Evolutionary conservation across 2,329 filamentous ascomycete species (phyloP), one percentile per base, ranked within the genome.

Genomic region (Davidsoniella neocaledoniae): DNA sequence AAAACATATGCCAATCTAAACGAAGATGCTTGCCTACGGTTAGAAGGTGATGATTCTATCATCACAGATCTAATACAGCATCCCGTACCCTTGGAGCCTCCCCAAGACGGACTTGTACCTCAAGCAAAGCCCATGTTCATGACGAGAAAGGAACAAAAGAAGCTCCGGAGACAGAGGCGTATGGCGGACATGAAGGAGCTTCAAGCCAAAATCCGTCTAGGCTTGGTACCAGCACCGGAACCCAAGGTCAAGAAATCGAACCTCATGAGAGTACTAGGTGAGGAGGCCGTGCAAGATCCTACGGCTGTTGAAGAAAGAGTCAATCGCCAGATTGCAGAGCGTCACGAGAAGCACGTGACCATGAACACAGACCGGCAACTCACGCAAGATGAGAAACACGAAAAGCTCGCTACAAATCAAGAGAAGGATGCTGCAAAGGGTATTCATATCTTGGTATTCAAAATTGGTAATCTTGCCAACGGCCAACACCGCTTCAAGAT

Each of bases 241-340:
- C 90, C 91, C 9, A 98, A 96, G 66, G 86, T 98, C 57, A 96
- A 95, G 68, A 93, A 93, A 65, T 85, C 83, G 52, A 98, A 98
- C 63, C 76, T 98, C 61, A 98, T 98, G 91, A 82, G 88, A 52
- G 91, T 98, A 26, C 73, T 95, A 50, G 91, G 91, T 55, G 86
- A 95, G 65, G 66, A 63, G 64, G 75, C 75, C 16, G 90, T 98
- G 56, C 93, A 94, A 61, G 91, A 98, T 65, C 91, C 91, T 5
- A 98, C 93, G 0, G 91, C 91, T 3, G 91, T 98, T 43, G 91
- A 98, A 66, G 86, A 87, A 46, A 80, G 86, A 21, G 91, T 98
- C 47, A 94, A 93, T 63, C 76, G 81, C 48, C 87, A 98, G 64
- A 95, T 98, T 56, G 83, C 83, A 25, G 87, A 93, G 55, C 84